A percentile compares a stretch with the other conserved stretches of the same genome.
Conservation (phyloP, 495 filamentous ascomycete genomes). For the Tirmania nivea region DNA sequence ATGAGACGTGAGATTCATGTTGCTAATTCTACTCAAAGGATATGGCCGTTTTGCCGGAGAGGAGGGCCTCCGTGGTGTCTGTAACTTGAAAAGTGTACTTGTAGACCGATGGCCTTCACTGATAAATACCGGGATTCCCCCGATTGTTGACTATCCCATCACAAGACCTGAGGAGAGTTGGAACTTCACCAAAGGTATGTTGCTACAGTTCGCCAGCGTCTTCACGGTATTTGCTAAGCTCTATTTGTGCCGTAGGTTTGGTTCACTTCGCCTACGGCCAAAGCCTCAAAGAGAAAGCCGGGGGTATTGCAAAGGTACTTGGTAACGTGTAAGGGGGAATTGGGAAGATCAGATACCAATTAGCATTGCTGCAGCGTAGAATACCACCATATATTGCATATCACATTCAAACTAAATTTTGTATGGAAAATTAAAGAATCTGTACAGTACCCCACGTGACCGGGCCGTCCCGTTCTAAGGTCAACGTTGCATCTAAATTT, state of each 20-base stretch:
- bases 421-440: no score
- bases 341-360: no score
- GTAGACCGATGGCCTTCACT: slow-evolving; percentile 43
- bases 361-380: no score
- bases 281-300: neutral
- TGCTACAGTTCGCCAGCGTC: slow-evolving; percentile 2
- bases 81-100: slow-evolving; percentile 71
- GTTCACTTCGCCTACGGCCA: neutral
- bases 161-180: slow-evolving; percentile 30
- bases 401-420: no score
- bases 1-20: neutral
- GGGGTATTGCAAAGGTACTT: neutral
- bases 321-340: neutral
- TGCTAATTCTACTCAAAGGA: slow-evolving; percentile 14
- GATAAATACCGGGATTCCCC: slow-evolving; percentile 55
- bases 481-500: no score
- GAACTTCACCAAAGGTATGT: slow-evolving; percentile 30
- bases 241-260: neutral
- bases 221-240: neutral
- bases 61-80: slow-evolving; percentile 64
- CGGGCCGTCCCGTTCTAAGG: no score
- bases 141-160: slow-evolving; percentile 60
- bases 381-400: no score
- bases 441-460: no score
- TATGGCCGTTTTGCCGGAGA: slow-evolving; percentile 86